Evolutionary conservation across 257 asterid genomes (phyloP).

Genomic region (Agastache rugosa): DNA sequence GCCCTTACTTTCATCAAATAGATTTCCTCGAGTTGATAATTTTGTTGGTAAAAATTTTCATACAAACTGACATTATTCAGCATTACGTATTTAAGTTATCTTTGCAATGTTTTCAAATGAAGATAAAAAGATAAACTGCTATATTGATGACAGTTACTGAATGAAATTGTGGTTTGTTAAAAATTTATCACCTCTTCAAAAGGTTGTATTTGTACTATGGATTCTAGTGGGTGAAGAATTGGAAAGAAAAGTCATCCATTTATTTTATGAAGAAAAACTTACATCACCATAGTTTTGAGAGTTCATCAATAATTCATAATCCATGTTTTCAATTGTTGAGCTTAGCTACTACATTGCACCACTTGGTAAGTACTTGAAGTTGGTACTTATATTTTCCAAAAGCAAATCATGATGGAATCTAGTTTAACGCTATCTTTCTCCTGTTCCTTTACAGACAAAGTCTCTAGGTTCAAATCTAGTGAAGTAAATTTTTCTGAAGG

Average conservation of each 20-base stretch:
- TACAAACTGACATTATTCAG: neutral
- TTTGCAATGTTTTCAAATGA: neutral
- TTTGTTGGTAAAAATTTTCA: neutral
- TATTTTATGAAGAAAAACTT: neutral
- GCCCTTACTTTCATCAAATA: conserved; percentile 7
- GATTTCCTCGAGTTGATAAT: neutral
- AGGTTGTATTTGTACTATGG: neutral
- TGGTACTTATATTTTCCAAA: conserved; percentile 1
- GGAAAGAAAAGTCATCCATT: neutral
- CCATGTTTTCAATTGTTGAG: neutral
- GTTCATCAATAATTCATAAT: neutral
- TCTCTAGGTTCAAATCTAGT: neutral
- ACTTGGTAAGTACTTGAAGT: conserved; percentile 7
- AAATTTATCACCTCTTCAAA: neutral
- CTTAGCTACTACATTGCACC: neutral
- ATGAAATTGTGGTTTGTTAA: neutral
- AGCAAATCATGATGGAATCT: conserved; percentile 1
- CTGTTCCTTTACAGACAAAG: conserved; percentile 7
- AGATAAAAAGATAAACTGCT: conserved; percentile 12
- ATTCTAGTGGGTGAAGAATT: neutral
- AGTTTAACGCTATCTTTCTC: neutral
- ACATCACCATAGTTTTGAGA: neutral
- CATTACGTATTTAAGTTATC: neutral
- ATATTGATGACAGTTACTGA: neutral
- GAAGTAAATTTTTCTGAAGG: conserved; percentile 16